Base-by-base conservation (phyloP, 805 yeast genomes). In the Nakazawaea siamensis region DNA sequence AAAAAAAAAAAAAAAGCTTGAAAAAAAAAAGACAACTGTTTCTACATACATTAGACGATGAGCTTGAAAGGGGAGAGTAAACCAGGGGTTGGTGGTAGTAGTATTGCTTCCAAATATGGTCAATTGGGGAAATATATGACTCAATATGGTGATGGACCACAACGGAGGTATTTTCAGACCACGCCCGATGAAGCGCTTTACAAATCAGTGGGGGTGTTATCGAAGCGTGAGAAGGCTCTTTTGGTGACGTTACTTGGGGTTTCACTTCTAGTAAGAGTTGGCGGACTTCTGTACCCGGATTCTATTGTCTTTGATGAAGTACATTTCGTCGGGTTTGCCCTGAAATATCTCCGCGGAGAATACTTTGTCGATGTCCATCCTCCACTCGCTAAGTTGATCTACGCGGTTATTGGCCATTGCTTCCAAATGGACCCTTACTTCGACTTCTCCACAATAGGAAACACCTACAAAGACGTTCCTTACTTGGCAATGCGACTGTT, bases 361-460 rank as follows among this genome's bases (percentile, higher is more conserved):
- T 79, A 73, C 51, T 80, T 77, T 54, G 61, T 80, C 46, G 87
- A 79, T 47, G 78, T 78, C 18, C 80, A 80, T 43, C 88, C 90
- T 9, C 88, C 90, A 4, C 57, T 81, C 34, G 77, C 70, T 25
- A 76, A 78, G 44, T 55, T 81, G 54, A 52, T 76, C 10, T 76
- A 67, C 46, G 74, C 73, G 20, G 62, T 68, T 35, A 58, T 77
- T 6, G 78, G 77, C 2, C 54, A 60, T 41, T 25, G 72, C 13
- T 64, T 63, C 24, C 77, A 79, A 4, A 76, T 68, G 57, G 64
- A 73, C 43, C 83, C 62, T 15, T 53, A 53, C 40, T 60, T 60
- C 39, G 64, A 57, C 34, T 64, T 64, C 48, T 44, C 43, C 35
- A 54, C 37, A 24, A 71, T 75, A 32, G 80, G 78, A 19, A 58